phyloP scores from a whole-genome alignment of 805 yeast species.

The Yamadazyma olivae region DNA sequence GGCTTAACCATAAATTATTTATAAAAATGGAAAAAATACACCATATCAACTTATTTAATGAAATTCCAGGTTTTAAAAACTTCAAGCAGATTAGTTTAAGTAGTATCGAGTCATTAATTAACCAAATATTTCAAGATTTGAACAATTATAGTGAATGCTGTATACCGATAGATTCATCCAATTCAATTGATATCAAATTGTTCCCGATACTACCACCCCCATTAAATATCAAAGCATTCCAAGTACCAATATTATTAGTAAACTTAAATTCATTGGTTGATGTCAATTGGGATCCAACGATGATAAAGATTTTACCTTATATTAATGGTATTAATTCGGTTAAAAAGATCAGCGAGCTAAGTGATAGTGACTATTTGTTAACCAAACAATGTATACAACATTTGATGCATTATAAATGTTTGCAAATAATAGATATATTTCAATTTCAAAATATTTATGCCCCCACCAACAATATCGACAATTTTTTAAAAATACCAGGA shows the following conservation, averaged over 20 bases:
- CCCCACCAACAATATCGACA: constrained; percentile 73
- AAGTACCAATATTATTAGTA: constrained; percentile 92
- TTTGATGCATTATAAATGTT: constrained; percentile 83
- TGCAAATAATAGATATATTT: constrained; percentile 79
- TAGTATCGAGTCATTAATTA: constrained; percentile 69
- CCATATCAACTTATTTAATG: constrained; percentile 11
- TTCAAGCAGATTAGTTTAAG: constrained; percentile 33
- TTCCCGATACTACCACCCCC: constrained; percentile 87
- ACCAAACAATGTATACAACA: constrained; percentile 90
- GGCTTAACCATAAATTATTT: constrained; percentile 38
- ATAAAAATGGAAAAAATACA: constrained; percentile 24
- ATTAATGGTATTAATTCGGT: constrained; percentile 89
- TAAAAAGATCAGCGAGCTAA: constrained; percentile 67
- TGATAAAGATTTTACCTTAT: constrained; percentile 80
- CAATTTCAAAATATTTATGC: constrained; percentile 89
- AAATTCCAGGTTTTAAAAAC: constrained; percentile 32
- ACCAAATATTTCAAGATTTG: constrained; percentile 90
- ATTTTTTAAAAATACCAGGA: constrained; percentile 57
- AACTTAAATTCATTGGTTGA: constrained; percentile 71
- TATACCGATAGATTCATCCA: constrained; percentile 87
- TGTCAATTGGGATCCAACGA: constrained; percentile 95
- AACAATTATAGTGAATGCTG: constrained; percentile 95
- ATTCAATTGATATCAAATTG: constrained; percentile 88
- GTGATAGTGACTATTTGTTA: constrained; percentile 74
- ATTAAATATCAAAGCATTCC: constrained; percentile 68